Evolutionary conservation across 768 basidiomycete species (phyloP), one percentile per base, ranked within the genome.

Genomic region (Boletus huronensis): DNA sequence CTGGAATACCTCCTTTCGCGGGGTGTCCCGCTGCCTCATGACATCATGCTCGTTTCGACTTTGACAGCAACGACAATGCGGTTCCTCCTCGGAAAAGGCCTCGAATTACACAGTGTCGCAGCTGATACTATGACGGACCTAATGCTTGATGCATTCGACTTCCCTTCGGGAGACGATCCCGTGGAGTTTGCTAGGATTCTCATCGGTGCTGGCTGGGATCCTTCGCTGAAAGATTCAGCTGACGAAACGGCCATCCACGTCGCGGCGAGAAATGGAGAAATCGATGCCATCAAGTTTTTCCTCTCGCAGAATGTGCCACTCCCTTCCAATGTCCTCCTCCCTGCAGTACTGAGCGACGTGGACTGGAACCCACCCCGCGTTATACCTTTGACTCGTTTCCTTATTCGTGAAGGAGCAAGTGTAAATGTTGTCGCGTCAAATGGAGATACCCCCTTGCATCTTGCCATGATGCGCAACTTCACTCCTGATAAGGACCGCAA

Each of bases 401-500:
- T 52, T 4, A 29, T 52, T 38, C 26, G 28, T n/a, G 51, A 52
- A n/a, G 45, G 51, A 9, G 46, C 46, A n/a, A 48, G 19, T 1
- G 7, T 38, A 2, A 23, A 50, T 5, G 16, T 7, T 14, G 16
- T 46, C 10, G 28, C 34, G 2, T 3, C 46, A 9, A 31, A 38
- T n/a, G 52, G 46, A 38, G 28, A 39, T 16, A 53, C 13, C 28
- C 17, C 32, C 16, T n/a, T 53, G 36, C 52, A 53, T 16, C 48
- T 51, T 13, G 46, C 1, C n/a, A 13, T 21, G 14, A 40, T 5
- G 21, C 10, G 39, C 36, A 4, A 38, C 36, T 38, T 38, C 36
- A 38, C 36, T n/a, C 36, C 9, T n/a, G n/a, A n/a, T n/a, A n/a
- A n/a, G n/a, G n/a, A n/a, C n/a, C n/a, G n/a, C n/a, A n/a, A n/a